Percentiles rank a stretch among this genome's conserved stretches.
These are phyloP conservation scores for Entamoeba nuttalli DNA, from an alignment of 208 protist genomes.

Conservation along the genomic window DNA sequence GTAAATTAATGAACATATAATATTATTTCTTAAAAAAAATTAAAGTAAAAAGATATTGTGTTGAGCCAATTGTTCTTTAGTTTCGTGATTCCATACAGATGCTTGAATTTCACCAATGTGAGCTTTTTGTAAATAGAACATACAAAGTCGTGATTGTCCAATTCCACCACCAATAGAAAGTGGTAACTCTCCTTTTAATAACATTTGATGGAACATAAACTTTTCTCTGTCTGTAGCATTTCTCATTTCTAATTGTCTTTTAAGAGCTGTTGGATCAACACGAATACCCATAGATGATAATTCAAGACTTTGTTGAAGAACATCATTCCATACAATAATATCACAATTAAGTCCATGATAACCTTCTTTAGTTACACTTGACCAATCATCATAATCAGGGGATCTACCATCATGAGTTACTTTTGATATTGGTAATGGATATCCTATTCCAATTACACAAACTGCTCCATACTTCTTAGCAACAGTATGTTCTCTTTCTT, in stretches of 20 bases:
- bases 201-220: conserved; percentile 53
- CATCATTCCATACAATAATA: conserved; percentile 62
- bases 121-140: conserved; percentile 63
- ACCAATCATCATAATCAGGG: conserved; percentile 71
- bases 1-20: neutral
- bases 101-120: conserved; percentile 69
- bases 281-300: conserved; percentile 69
- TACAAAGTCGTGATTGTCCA: conserved; percentile 56
- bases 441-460: conserved; percentile 65
- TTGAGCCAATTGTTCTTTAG: neutral
- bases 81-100: conserved; percentile 15
- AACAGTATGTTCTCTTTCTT: conserved; percentile 54
- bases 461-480: conserved; percentile 58
- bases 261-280: conserved; percentile 55
- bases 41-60: conserved; percentile 6
- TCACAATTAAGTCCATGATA: conserved; percentile 62
- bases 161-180: conserved; percentile 48
- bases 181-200: conserved; percentile 54
- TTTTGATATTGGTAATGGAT: conserved; percentile 53
- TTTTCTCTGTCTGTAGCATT: conserved; percentile 47
- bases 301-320: conserved; percentile 44
- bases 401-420: conserved; percentile 54
- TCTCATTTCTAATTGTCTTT: conserved; percentile 53
- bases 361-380: neutral
- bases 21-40: neutral